Base-by-base conservation (phyloP, 192 early-diverging fungal genomes). In the Backusella parvicylindrica region DNA sequence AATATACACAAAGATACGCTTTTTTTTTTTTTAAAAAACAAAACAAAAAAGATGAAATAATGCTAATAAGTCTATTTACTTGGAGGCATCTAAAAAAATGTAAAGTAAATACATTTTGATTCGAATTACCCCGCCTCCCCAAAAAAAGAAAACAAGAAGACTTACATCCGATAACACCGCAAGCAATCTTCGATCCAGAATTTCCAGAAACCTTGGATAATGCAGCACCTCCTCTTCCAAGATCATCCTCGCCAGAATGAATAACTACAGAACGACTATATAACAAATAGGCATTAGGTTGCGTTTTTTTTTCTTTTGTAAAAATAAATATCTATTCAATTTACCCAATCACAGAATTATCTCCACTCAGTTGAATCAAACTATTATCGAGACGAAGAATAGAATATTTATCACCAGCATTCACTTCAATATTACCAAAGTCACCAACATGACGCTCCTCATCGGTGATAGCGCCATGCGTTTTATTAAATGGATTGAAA, bases 111-210 rank as follows among this genome's bases (percentile, higher is more conserved):
- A 47, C 16, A 16, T 15, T 16, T 13, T 16, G 40, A 16, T 16
- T 41, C 40, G 40, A 41, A 18, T 47, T 47, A 16, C n/a, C n/a
- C n/a, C n/a, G n/a, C n/a, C n/a, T n/a, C n/a, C n/a, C n/a, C 18
- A 47, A 16, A n/a, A 47, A 47, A n/a, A 47, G 3, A 16, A 32
- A 11, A 67, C 1, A 18, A 35, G 37, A 67, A 67, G 37, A 65
- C 78, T 72, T 80, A 80, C 79, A 85, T 74, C 94, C 95, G 80
- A 97, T 93, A 81, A 96, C 95, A 86, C 95, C 96, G 84, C 96
- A 97, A 43, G 91, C 92, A 64, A 88, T 83, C 75, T 95, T 92
- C 49, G 82, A 89, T 56, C 96, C 96, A 80, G 95, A 93, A 70
- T 97, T 95, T 66, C 96, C 96, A 36, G 93, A 95, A 49, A 86